Conservation (phyloP, 495 filamentous ascomycete species). For the Podospora fimiseda region DNA sequence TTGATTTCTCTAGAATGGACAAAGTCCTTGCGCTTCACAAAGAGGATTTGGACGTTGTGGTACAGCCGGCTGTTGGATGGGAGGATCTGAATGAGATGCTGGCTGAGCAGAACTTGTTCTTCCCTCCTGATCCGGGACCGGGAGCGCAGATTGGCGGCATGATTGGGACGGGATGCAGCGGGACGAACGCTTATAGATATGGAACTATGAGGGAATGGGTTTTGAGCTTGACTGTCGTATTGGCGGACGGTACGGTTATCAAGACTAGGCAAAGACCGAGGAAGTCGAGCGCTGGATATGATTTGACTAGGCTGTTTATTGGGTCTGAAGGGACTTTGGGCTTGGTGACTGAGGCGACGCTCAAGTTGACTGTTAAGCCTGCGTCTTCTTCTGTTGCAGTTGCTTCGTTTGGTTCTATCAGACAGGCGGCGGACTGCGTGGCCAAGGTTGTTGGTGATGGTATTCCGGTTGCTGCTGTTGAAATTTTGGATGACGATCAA, state of each 20-base stretch:
- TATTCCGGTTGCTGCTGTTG: constrained; percentile 79
- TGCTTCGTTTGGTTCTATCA: constrained; percentile 69
- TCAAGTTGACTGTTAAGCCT: constrained; percentile 78
- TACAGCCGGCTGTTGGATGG: constrained; percentile 79
- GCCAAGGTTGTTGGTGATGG: constrained; percentile 72
- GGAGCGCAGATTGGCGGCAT: constrained; percentile 91
- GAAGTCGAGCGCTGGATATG: constrained; percentile 83
- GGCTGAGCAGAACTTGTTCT: constrained; percentile 62
- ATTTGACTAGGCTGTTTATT: constrained; percentile 74
- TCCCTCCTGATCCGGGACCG: constrained; percentile 76
- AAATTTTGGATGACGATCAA: constrained; percentile 89
- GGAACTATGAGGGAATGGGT: constrained; percentile 98
- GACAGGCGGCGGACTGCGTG: constrained; percentile 74
- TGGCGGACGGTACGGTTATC: constrained; percentile 87
- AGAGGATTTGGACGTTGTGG: constrained; percentile 73
- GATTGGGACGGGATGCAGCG: constrained; percentile 89
- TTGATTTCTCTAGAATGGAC: constrained; percentile 73
- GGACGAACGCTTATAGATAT: constrained; percentile 89
- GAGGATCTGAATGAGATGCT: constrained; percentile 69
- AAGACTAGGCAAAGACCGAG: constrained; percentile 73
- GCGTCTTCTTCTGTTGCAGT: constrained; percentile 76
- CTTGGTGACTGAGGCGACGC: constrained; percentile 66
- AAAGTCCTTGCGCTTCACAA: constrained; percentile 63
- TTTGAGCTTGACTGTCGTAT: constrained; percentile 78
- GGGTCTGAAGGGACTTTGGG: constrained; percentile 75